Base-by-base conservation (phyloP, 805 yeast genomes). In the Yamadazyma insecticola region DNA sequence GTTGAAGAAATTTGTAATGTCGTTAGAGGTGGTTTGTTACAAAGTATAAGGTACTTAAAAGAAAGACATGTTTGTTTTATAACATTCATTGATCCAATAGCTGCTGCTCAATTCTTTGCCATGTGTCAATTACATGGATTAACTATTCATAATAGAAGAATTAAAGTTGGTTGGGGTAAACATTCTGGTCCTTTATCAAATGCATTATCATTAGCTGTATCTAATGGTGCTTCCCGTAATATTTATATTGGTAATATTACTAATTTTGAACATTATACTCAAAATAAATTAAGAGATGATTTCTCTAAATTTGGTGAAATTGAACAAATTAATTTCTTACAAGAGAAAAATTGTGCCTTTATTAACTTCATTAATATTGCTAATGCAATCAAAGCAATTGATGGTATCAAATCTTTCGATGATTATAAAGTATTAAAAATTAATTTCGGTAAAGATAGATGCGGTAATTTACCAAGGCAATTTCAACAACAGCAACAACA, bases 81-180 rank as follows among this genome's bases (percentile, higher is more conserved):
- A 31, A 90, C 97, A 10, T 90, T 92, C 54, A 81, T 90, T 43
- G 97, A 92, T 53, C 96, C 97, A 16, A 83, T 90, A 32, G 95
- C 97, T 2, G 97, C 97, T 1, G 96, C 96, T 2, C 97, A 90
- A 59, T 90, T 90, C 55, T 90, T 81, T 58, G 97, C 97, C 6
- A 80, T 86, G 84, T 81, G 95, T 43, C 88, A 87, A 50, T 66
- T 88, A 41, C 94, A 88, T 51, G 96, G 96, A 1, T 67, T 90
- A 38, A 75, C 88, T 13, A 82, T 90, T 38, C 95, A 85, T 52
- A 81, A 81, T 53, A 73, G 94, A 48, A 74, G 89, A 48, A 81
- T 90, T 44, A 86, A 85, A 55, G 88, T 90, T 35, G 96, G 97
- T 13, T 90, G 98, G 97, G 98, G 97, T 28, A 89, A 87, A 58